Percentiles rank a stretch among this genome's conserved stretches.
phyloP scores from a whole-genome alignment of 768 basidiomycete genomes.

The Peribolospora kevripleyi region DNA sequence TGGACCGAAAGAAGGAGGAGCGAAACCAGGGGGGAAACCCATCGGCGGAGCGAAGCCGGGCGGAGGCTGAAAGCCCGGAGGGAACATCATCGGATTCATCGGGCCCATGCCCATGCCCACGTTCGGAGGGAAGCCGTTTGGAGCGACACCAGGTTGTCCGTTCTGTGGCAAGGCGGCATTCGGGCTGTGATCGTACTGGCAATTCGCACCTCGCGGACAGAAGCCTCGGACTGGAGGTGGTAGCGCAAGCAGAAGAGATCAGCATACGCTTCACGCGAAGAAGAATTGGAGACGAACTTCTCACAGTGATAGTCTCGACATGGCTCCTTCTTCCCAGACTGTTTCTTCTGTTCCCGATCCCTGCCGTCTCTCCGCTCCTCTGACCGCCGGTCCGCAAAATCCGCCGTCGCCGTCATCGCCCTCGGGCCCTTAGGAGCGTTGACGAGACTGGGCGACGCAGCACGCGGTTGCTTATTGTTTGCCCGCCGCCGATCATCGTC shows the following conservation, averaged over 20 bases:
- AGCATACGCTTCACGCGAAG: not conserved
- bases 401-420: not conserved
- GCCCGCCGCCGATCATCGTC: too few relatives aligned
- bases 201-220: conserved; percentile 64
- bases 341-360: too few relatives aligned
- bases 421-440: not conserved
- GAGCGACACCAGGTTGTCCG: not conserved
- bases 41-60: not conserved
- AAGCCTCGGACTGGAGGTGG: conserved; percentile 50
- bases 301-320: conserved; percentile 84
- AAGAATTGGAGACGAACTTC: conserved; percentile 17
- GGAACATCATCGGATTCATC: not conserved
- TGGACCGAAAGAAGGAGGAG: not conserved
- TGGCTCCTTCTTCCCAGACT: conserved; percentile 25
- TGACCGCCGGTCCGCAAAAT: not conserved
- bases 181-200: conserved; percentile 81
- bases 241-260: conserved; percentile 5
- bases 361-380: not conserved
- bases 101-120: not conserved
- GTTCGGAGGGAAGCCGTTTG: not conserved
- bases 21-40: not conserved
- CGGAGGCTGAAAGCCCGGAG: not conserved
- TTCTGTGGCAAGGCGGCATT: conserved; percentile 30
- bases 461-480: not conserved
- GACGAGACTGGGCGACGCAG: not conserved